Percentiles rank a stretch among this genome's conserved stretches.
Conservation (phyloP, 495 filamentous ascomycete genomes). For the Extremus antarcticus region DNA sequence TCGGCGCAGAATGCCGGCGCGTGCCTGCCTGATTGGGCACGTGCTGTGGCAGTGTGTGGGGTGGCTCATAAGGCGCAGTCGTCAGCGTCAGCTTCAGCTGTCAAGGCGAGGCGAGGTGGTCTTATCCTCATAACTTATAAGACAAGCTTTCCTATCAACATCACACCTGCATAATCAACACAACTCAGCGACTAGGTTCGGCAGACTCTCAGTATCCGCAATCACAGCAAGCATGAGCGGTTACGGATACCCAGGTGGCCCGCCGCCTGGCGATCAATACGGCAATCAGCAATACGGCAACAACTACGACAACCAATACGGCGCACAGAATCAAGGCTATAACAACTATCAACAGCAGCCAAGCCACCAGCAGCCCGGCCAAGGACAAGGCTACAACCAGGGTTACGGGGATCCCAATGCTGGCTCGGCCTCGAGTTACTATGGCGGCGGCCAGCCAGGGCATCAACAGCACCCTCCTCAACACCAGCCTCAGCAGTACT, state of each 20-base stretch:
- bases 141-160: too few relatives aligned
- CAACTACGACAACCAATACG: background rate
- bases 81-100: too few relatives aligned
- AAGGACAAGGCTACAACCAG: background rate
- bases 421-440: conserved; percentile 8
- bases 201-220: too few relatives aligned
- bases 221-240: background rate
- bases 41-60: too few relatives aligned
- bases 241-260: background rate
- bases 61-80: too few relatives aligned
- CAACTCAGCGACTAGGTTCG: too few relatives aligned
- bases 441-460: conserved; percentile 6
- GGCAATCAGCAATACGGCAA: background rate
- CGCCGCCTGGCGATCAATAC: background rate
- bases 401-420: background rate
- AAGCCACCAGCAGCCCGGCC: background rate
- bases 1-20: too few relatives aligned
- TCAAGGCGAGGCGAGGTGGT: too few relatives aligned
- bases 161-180: too few relatives aligned
- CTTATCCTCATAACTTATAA: too few relatives aligned
- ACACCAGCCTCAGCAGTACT: background rate
- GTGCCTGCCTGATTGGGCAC: too few relatives aligned
- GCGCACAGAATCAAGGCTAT: background rate
- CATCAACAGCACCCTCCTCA: conserved; percentile 5
- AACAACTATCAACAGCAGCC: background rate